Evolutionary conservation across 2,329 filamentous ascomycete species (phyloP).

Genomic region (Emergomyces africanus): DNA sequence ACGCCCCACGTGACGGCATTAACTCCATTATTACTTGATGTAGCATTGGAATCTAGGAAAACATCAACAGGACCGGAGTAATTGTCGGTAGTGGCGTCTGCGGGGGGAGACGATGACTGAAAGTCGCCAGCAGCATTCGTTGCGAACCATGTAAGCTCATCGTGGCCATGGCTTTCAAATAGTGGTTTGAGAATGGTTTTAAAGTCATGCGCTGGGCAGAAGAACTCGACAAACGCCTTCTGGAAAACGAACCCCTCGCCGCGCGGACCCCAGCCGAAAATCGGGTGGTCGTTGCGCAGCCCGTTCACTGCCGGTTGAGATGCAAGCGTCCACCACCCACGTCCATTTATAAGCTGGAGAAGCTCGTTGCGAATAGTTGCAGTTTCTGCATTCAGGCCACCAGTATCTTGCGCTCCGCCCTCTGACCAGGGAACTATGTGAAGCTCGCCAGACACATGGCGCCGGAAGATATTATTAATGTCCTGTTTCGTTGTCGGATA

Average conservation of each 20-base stretch:
- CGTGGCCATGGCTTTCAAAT: slow-evolving; percentile 47
- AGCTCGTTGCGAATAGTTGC: slow-evolving; percentile 65
- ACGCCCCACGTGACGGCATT: slow-evolving; percentile 97
- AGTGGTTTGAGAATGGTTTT: slow-evolving; percentile 45
- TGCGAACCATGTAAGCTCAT: slow-evolving; percentile 76
- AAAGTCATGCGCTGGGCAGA: slow-evolving; percentile 67
- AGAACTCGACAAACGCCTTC: slow-evolving; percentile 96
- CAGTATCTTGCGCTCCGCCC: slow-evolving; percentile 39
- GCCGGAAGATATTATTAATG: slow-evolving; percentile 67
- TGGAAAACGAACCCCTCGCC: slow-evolving; percentile 89
- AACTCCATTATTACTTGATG: slow-evolving; percentile 42
- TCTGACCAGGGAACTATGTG: slow-evolving; percentile 87
- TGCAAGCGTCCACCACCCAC: slow-evolving; percentile 92
- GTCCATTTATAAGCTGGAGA: slow-evolving; percentile 57
- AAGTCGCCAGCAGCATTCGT: slow-evolving; percentile 69
- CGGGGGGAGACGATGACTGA: slow-evolving; percentile 41
- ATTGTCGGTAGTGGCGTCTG: slow-evolving; percentile 15
- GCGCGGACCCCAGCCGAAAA: slow-evolving; percentile 87
- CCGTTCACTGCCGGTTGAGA: slow-evolving; percentile 92
- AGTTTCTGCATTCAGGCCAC: slow-evolving; percentile 55
- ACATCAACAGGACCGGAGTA: slow-evolving; percentile 5
- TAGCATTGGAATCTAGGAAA: slow-evolving; percentile 37
- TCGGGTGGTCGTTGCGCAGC: slow-evolving; percentile 57
- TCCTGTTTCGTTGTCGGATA: slow-evolving; percentile 57
- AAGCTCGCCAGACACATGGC: slow-evolving; percentile 67